Evolutionary conservation across 2,329 filamentous ascomycete genomes (phyloP).

Genomic region (Epichloe uncinata): DNA sequence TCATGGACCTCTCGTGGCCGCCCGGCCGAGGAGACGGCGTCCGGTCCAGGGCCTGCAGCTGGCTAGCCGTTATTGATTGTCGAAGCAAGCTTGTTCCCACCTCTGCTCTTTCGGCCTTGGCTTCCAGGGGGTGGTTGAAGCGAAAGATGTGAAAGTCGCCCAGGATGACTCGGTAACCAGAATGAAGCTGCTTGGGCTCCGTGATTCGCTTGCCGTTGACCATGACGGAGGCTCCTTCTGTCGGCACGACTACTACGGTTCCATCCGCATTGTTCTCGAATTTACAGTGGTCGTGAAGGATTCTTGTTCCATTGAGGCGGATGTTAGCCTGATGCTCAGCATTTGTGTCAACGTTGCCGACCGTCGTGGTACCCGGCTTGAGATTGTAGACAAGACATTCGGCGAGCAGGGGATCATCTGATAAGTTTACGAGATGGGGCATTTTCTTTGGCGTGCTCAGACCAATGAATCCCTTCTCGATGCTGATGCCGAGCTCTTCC

Average conservation of each 20-base stretch:
- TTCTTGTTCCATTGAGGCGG: slow-evolving; percentile 83
- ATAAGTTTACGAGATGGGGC: slow-evolving; percentile 96
- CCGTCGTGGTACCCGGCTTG: slow-evolving; percentile 86
- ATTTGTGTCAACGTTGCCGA: slow-evolving; percentile 84
- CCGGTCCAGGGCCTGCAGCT: slow-evolving; percentile 44
- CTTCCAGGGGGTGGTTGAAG: slow-evolving; percentile 96
- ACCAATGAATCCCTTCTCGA: slow-evolving; percentile 95
- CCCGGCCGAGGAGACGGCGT: slow-evolving; percentile 35
- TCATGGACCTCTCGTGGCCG: slow-evolving; percentile 67
- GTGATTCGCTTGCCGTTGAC: slow-evolving; percentile 87
- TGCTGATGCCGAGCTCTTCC: slow-evolving; percentile 95
- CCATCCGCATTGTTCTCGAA: slow-evolving; percentile 85
- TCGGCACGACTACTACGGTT: slow-evolving; percentile 79
- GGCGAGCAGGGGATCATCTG: slow-evolving; percentile 82
- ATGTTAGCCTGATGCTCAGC: slow-evolving; percentile 69
- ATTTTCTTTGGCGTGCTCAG: slow-evolving; percentile 97
- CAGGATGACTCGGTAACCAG: slow-evolving; percentile 86
- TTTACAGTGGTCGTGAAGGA: slow-evolving; percentile 80
- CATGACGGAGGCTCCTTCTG: slow-evolving; percentile 92
- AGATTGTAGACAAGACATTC: slow-evolving; percentile 97
- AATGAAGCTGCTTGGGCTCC: slow-evolving; percentile 73
- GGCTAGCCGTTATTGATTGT: slow-evolving; percentile 59
- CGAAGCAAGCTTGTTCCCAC: slow-evolving; percentile 67
- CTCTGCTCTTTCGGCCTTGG: slow-evolving; percentile 80
- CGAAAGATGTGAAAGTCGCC: slow-evolving; percentile 98